Evolutionary conservation across 176 grass and related monocot genomes (phyloP).

Genomic region (Carex parvula): DNA sequence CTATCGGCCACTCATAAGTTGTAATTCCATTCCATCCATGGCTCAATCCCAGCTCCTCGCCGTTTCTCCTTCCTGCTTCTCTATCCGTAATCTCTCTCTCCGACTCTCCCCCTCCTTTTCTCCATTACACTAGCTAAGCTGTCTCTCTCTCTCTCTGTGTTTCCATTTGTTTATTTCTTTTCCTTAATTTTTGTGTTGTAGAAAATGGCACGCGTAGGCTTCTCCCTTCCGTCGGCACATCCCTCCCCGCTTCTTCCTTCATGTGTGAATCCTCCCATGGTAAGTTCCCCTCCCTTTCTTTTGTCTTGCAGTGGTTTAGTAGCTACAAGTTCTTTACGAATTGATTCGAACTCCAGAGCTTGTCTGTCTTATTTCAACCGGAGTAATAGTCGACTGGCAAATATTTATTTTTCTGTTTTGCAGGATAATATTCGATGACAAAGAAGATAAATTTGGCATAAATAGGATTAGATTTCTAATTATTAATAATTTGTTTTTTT

Average conservation of each 20-base stretch:
- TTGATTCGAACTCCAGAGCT: background rate
- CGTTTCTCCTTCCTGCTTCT: background rate
- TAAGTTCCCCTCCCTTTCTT: background rate
- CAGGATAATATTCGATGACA: background rate
- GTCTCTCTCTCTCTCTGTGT: background rate
- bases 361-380: background rate
- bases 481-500: too few species aligned
- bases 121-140: background rate
- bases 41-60: background rate
- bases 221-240: background rate
- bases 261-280: too few species aligned
- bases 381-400: background rate
- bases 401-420: background rate
- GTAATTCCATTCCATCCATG: slow-evolving; percentile 7
- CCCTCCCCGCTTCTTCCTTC: too few species aligned
- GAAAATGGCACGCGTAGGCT: background rate
- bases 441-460: background rate
- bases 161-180: background rate
- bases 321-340: background rate
- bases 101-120: background rate
- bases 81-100: background rate
- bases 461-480: background rate
- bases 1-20: background rate
- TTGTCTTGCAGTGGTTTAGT: background rate
- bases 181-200: background rate